These are phyloP conservation scores for Fusarium chaquense DNA, from an alignment of 2,329 filamentous ascomycete genomes.

Conservation along the genomic window DNA sequence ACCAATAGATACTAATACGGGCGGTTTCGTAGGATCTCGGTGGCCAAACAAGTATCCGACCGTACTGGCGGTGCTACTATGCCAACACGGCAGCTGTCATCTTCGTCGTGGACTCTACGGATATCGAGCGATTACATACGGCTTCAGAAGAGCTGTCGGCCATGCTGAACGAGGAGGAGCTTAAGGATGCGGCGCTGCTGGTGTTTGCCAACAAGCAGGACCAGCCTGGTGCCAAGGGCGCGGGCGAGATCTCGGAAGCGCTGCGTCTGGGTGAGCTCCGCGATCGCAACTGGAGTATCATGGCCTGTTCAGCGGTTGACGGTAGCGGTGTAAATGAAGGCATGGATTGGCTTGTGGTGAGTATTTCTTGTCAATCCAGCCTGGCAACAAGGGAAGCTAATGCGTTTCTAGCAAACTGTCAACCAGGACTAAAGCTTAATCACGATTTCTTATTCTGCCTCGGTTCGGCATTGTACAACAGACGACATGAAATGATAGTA, in stretches of 20 bases:
- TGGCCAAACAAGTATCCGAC: constrained; percentile 97
- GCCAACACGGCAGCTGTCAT: constrained; percentile 98
- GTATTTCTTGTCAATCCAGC: constrained; percentile 45
- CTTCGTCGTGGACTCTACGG: constrained; percentile 98
- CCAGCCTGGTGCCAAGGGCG: constrained; percentile 95
- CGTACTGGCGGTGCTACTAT: constrained; percentile 99
- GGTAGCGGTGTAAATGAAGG: constrained; percentile 94
- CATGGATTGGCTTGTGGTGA: constrained; percentile 98
- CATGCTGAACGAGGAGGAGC: constrained; percentile 97
- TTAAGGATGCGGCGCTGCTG: constrained; percentile 89
- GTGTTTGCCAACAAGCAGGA: constrained; percentile 99
- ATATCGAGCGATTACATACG: constrained; percentile 93
- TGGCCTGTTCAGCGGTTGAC: constrained; percentile 96
- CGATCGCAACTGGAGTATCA: constrained; percentile 99
- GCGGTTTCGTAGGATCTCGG: constrained; percentile 77
- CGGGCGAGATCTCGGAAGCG: constrained; percentile 95
- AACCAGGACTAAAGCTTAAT: constrained; percentile 49
- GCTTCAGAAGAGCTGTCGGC: constrained; percentile 92
- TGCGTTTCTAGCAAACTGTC: constrained; percentile 52
- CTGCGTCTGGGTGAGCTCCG: constrained; percentile 89
- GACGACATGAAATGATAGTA: constrained; percentile 50
- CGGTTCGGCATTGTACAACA: constrained; percentile 50
- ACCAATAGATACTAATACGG: constrained; percentile 19
- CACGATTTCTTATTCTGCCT: constrained; percentile 37
- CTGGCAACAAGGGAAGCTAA: constrained; percentile 15